Evolutionary conservation across 345 rosid genomes (phyloP).

Genomic region (Microcos paniculata): DNA sequence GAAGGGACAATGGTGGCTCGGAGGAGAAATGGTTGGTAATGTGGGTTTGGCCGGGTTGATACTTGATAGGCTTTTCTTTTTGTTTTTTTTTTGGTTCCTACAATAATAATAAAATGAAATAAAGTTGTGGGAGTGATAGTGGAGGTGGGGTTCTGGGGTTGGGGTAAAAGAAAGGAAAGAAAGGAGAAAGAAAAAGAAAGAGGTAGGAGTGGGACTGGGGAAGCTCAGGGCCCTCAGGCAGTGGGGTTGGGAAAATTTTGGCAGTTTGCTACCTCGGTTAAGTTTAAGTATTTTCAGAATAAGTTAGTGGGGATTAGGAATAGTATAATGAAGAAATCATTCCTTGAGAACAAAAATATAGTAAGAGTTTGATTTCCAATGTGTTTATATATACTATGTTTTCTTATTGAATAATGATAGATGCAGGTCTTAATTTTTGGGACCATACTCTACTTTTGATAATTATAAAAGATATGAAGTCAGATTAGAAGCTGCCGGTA

Average conservation of each 20-base stretch:
- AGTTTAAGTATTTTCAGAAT: not conserved
- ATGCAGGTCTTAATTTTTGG: not conserved
- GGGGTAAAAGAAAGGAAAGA: not conserved
- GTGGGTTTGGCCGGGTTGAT: not conserved
- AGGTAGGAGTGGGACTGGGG: not conserved
- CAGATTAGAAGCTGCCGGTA: too few relatives aligned
- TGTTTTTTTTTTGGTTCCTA: not conserved
- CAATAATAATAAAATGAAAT: not conserved
- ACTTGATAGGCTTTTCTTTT: too few relatives aligned
- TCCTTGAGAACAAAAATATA: not conserved
- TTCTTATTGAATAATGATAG: not conserved
- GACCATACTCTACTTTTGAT: not conserved
- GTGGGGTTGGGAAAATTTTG: slow-evolving; percentile 21
- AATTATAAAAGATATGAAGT: not conserved
- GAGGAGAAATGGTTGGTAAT: not conserved
- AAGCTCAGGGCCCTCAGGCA: not conserved
- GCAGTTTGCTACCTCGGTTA: slow-evolving; percentile 14
- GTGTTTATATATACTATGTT: not conserved
- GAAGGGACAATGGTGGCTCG: not conserved
- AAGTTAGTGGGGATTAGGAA: slow-evolving; percentile 15
- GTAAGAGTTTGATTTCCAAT: not conserved
- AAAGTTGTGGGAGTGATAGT: not conserved
- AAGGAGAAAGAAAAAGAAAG: not conserved
- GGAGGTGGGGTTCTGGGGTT: not conserved
- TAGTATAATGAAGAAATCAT: slow-evolving; percentile 21